These are phyloP conservation scores for Apiospora koreana DNA, from an alignment of 2,329 filamentous ascomycete species.

Conservation along the genomic window DNA sequence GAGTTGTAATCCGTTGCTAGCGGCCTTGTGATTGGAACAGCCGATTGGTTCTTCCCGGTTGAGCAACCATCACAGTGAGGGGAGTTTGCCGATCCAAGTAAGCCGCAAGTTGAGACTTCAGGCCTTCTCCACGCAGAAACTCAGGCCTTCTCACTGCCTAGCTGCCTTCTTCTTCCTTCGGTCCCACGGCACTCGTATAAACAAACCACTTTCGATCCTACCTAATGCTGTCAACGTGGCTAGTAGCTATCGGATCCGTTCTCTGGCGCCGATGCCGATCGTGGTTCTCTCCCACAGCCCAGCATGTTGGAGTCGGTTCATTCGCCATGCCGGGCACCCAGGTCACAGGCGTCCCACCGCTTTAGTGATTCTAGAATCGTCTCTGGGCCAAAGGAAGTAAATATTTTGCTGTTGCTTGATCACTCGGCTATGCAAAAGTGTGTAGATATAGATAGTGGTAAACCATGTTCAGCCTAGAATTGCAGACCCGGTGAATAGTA, in stretches of 20 bases:
- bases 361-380: not conserved
- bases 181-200: conserved; percentile 5
- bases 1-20: not conserved
- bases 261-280: not conserved
- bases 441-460: not conserved
- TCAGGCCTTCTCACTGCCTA: not conserved
- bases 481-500: not conserved
- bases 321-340: not conserved
- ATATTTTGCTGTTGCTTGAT: not conserved
- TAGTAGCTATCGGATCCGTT: not conserved
- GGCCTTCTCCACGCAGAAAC: not conserved
- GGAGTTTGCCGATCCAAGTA: not conserved
- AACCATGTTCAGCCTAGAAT: no score
- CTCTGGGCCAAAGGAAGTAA: not conserved
- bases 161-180: not conserved
- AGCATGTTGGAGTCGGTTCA: not conserved
- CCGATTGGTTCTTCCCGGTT: not conserved
- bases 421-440: not conserved
- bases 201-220: not conserved
- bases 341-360: not conserved
- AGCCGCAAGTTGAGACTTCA: not conserved
- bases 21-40: not conserved
- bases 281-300: not conserved
- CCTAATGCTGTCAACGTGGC: not conserved
- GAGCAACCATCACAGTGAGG: not conserved